Evolutionary conservation across 441 rosid genomes (phyloP).

Genomic region (Gossypium laxum): DNA sequence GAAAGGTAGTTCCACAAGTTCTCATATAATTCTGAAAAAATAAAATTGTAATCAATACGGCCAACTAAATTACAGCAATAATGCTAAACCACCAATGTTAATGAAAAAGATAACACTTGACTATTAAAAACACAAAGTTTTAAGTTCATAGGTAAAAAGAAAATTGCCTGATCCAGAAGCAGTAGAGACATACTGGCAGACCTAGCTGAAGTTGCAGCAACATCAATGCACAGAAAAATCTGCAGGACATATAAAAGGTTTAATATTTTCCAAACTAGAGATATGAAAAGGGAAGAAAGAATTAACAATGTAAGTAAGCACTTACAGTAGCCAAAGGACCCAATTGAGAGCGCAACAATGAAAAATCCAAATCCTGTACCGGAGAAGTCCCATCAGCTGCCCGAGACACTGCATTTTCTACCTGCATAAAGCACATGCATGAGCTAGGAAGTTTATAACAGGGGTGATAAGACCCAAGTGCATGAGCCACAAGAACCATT

Average conservation of each 20-base stretch:
- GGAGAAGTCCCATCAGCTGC: constrained; percentile 68
- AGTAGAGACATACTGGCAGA: constrained; percentile 63
- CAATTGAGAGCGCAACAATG: constrained; percentile 60
- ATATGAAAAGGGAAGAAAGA: constrained; percentile 10
- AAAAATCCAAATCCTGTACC: constrained; percentile 71
- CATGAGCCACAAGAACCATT: constrained; percentile 1
- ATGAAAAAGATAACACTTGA: constrained; percentile 13
- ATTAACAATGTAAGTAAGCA: constrained; percentile 18
- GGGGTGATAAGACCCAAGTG: neutral
- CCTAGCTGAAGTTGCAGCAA: constrained; percentile 86
- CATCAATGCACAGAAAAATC: constrained; percentile 91
- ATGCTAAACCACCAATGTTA: constrained; percentile 9
- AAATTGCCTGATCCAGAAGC: constrained; percentile 77
- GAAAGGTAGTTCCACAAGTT: neutral
- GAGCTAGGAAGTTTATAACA: neutral
- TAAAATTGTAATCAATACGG: neutral
- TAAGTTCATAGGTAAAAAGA: constrained; percentile 10
- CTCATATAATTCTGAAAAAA: neutral
- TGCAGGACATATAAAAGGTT: constrained; percentile 30
- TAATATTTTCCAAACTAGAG: constrained; percentile 8
- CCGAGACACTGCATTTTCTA: constrained; percentile 72
- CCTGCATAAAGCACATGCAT: constrained; percentile 35
- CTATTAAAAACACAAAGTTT: constrained; percentile 14
- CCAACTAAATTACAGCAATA: constrained; percentile 12
- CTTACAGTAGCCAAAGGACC: constrained; percentile 90